Percentiles rank a stretch among this genome's conserved stretches.
These are phyloP conservation scores for Phytophthora europaea DNA, from an alignment of 352 stramenopile genomes.

Conservation along the genomic window DNA sequence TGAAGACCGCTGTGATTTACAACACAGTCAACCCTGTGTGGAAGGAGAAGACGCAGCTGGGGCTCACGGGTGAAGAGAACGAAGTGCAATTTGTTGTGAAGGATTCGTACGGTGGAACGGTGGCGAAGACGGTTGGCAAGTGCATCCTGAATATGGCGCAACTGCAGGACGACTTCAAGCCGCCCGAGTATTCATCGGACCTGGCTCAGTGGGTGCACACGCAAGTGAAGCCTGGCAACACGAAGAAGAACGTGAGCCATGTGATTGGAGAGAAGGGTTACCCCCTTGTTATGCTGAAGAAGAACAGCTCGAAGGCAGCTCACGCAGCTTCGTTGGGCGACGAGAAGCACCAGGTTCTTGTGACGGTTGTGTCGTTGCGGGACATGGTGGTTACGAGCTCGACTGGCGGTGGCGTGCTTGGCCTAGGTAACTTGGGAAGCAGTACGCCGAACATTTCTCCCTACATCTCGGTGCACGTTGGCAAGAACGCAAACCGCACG, in stretches of 20 bases:
- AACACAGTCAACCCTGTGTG: constrained; percentile 88
- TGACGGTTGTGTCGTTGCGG: constrained; percentile 67
- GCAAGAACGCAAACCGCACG: constrained; percentile 73
- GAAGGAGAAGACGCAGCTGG: constrained; percentile 79
- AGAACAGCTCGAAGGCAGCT: constrained; percentile 48
- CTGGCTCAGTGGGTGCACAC: constrained; percentile 86
- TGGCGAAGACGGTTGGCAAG: constrained; percentile 86
- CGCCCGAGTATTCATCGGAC: constrained; percentile 76
- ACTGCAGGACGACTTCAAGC: constrained; percentile 82
- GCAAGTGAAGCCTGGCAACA: constrained; percentile 77
- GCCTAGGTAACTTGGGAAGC: constrained; percentile 78
- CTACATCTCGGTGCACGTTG: constrained; percentile 82
- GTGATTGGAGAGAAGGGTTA: constrained; percentile 84
- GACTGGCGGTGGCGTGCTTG: constrained; percentile 73
- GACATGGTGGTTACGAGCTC: constrained; percentile 76
- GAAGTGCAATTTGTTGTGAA: constrained; percentile 87
- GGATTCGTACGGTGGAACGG: constrained; percentile 83
- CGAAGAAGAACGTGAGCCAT: constrained; percentile 87
- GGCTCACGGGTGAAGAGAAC: constrained; percentile 58
- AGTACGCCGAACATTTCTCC: constrained; percentile 83
- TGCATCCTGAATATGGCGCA: constrained; percentile 78
- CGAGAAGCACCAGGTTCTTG: constrained; percentile 76
- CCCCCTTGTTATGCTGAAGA: constrained; percentile 70
- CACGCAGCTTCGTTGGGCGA: constrained; percentile 49
- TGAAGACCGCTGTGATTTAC: constrained; percentile 85